Evolutionary conservation across 805 yeast genomes (phyloP), one percentile per base, ranked within the genome.

Genomic region (Blastobotrys mokoenaii): DNA sequence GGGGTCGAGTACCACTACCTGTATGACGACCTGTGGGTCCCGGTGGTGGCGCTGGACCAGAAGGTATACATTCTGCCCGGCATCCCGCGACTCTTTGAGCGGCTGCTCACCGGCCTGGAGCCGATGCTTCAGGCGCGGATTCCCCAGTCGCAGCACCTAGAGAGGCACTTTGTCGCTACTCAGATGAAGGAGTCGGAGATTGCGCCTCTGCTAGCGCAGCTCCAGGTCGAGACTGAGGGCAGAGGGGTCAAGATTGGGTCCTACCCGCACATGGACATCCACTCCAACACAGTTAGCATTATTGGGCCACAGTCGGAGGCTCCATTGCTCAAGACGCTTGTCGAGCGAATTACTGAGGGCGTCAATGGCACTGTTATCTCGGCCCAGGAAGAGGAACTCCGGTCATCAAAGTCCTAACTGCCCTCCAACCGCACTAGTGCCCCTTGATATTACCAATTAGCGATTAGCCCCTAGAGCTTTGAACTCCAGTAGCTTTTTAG

Each of bases 21-120:
- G 1, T 52, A 65, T 7, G 78, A 76, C 3, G 69, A 73, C 11
- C 65, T 82, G 11, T 87, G 96, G 96, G 94, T 87, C 2, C 96
- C 96, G 0, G 72, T 86, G 3, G 88, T 85, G 1, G 76, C 77
- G 0, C 66, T 87, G n/a, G 69, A 79, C 40, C 57, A 73, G 31
- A 76, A 79, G 52, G 78, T 86, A 1, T 81, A 76, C 56, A 74
- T 88, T 11, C 69, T 87, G 38, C 96, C 96, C 0, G 96, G 96
- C 0, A 80, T 88, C 8, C 95, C 96, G 0, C 79, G 76, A 50
- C 65, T 87, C 27, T 88, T 84, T 62, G 73, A 72, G 46, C 63
- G 62, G 40, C 65, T 87, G 49, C 57, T 85, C 11, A 60, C 62
- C 7, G 73, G 70, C 1, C 61, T 71, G 58, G 62, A 68, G 46